Conservation (phyloP, 345 rosid genomes). For the Noccaea caerulescens region DNA sequence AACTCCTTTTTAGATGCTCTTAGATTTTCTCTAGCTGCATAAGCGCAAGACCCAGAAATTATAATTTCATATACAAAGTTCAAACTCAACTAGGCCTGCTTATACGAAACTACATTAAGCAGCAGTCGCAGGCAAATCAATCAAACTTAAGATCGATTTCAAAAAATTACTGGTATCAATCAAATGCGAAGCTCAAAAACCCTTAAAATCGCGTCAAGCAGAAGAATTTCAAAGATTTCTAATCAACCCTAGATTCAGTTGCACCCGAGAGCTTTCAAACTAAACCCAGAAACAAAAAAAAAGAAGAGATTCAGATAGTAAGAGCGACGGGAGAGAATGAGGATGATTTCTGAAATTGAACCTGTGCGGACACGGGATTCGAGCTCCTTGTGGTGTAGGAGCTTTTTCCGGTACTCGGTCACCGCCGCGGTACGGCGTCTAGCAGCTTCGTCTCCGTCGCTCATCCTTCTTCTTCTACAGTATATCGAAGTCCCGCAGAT, state of each 20-base stretch:
- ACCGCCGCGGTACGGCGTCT: conserved; percentile 63
- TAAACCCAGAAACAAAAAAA: not conserved
- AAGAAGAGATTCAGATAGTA: not conserved
- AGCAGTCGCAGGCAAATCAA: not conserved
- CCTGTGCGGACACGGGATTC: conserved; percentile 83
- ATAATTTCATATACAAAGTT: conserved; percentile 6
- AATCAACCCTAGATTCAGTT: conserved; percentile 24
- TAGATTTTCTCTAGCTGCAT: conserved; percentile 77
- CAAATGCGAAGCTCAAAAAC: not conserved
- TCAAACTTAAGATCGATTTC: not conserved
- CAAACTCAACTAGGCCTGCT: not conserved
- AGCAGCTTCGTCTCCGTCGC: conserved; percentile 54
- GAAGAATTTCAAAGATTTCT: not conserved
- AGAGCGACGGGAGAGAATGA: not conserved
- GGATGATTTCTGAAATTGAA: conserved; percentile 25
- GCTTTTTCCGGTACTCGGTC: conserved; percentile 82
- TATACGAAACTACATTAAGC: not conserved
- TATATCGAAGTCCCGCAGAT: conserved; percentile 3
- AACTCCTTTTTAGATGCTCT: conserved; percentile 86
- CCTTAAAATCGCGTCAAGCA: not conserved
- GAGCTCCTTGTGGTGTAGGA: conserved; percentile 84
- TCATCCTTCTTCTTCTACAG: conserved; percentile 24
- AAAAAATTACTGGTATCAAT: not conserved
- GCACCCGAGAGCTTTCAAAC: not conserved
- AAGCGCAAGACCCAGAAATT: not conserved